Conservation (phyloP, 2,329 filamentous ascomycete genomes). For the Myriosclerotinia curreyana region DNA sequence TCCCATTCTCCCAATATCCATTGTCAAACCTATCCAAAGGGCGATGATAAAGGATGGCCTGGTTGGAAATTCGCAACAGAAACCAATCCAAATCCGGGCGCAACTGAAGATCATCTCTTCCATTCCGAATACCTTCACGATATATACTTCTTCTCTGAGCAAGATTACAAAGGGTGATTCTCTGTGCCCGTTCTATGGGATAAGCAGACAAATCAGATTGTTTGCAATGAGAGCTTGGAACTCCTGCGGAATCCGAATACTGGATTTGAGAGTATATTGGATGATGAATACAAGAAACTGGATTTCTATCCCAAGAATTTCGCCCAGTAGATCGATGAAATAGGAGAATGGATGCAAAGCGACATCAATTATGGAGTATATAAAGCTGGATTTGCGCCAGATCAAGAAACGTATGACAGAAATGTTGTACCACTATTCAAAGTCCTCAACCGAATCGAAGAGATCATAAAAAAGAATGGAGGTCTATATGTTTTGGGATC, state of each 20-base stretch:
- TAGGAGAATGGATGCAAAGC: conserved; percentile 77
- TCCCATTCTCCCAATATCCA: conserved; percentile 50
- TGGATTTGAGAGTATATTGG: conserved; percentile 41
- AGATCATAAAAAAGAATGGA: conserved; percentile 51
- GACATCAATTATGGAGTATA: conserved; percentile 66
- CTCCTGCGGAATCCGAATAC: conserved; percentile 78
- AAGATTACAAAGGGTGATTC: conserved; percentile 62
- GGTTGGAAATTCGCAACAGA: conserved; percentile 24
- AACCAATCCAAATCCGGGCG: conserved; percentile 11
- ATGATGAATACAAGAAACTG: conserved; percentile 17
- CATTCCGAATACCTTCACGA: conserved; percentile 59
- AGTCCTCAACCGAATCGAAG: conserved; percentile 71
- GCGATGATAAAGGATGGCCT: conserved; percentile 11
- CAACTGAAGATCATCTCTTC: conserved; percentile 24
- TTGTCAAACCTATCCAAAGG: conserved; percentile 16
- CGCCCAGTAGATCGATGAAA: conserved; percentile 32
- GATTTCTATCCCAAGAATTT: conserved; percentile 19
- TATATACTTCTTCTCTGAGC: conserved; percentile 61
- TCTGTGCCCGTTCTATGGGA: conserved; percentile 67
- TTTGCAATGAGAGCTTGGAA: conserved; percentile 76
- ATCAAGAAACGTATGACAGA: conserved; percentile 75
- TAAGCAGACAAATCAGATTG: conserved; percentile 56
- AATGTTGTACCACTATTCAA: conserved; percentile 68
- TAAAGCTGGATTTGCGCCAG: conserved; percentile 77
- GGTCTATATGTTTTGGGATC: conserved; percentile 58